These are phyloP conservation scores for Cryptosporidium viatorum DNA, from an alignment of 169 alveolate species.

Conservation along the genomic window DNA sequence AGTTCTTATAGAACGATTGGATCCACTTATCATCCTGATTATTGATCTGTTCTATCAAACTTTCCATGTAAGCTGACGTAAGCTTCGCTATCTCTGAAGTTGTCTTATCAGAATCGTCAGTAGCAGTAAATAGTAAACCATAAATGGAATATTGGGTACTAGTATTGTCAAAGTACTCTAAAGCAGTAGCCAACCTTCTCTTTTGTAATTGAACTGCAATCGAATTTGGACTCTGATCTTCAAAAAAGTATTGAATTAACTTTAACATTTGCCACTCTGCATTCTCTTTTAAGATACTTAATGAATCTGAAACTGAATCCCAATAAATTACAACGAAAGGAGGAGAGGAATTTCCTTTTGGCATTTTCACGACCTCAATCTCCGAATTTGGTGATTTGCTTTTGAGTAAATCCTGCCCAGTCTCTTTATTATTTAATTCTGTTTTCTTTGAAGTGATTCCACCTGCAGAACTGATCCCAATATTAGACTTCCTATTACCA, in stretches of 20 bases:
- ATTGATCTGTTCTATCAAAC: slow-evolving; percentile 11
- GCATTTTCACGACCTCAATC: slow-evolving; percentile 13
- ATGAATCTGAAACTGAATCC: slow-evolving; percentile 28
- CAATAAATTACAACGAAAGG: slow-evolving; percentile 55
- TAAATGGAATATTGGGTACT: slow-evolving; percentile 46
- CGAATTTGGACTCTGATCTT: slow-evolving; percentile 53
- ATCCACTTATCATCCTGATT: slow-evolving; percentile 47
- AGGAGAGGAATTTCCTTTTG: slow-evolving; percentile 60
- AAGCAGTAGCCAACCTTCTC: slow-evolving; percentile 10
- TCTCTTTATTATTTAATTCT: not conserved
- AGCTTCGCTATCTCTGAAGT: slow-evolving; percentile 28
- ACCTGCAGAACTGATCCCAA: slow-evolving; percentile 2
- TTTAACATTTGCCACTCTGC: slow-evolving; percentile 75
- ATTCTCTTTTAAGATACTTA: slow-evolving; percentile 18
- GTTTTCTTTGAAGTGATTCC: not conserved
- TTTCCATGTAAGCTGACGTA: slow-evolving; percentile 19
- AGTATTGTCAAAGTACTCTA: slow-evolving; percentile 62
- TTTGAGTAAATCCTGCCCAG: not conserved
- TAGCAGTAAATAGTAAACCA: slow-evolving; percentile 55
- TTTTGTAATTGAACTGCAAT: not conserved
- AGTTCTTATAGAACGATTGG: slow-evolving; percentile 25
- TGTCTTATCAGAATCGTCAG: slow-evolving; percentile 36
- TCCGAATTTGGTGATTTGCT: not conserved
- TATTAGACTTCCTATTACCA: not conserved
- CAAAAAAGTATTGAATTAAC: slow-evolving; percentile 49